Evolutionary conservation across 371 early-diverging fungal genomes (phyloP).

Genomic region (Apophysomyces trapeziformis): DNA sequence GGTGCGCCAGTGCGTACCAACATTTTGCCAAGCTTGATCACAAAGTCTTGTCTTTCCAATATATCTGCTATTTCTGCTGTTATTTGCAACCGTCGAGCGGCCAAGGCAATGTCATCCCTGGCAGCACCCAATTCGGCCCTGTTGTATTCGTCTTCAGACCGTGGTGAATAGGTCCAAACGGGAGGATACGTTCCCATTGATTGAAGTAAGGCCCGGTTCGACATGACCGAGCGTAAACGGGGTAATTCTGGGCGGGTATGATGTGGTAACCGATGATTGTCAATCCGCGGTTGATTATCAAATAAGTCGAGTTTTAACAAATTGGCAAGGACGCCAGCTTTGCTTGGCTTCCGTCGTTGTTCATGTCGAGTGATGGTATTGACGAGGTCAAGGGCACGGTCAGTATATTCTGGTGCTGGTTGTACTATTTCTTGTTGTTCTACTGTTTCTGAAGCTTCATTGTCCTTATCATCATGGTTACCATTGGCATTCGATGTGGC

Average conservation of each 20-base stretch:
- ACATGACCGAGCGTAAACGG: slow-evolving; percentile 23
- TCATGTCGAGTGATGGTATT: slow-evolving; percentile 25
- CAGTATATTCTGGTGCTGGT: slow-evolving; percentile 19
- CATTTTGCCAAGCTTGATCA: slow-evolving; percentile 69
- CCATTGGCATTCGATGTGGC: neutral
- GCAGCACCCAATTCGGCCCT: slow-evolving; percentile 31
- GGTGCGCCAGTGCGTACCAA: slow-evolving; percentile 79
- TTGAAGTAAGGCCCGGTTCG: slow-evolving; percentile 25
- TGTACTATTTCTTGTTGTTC: neutral
- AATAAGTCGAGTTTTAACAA: slow-evolving; percentile 43
- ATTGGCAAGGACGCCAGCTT: slow-evolving; percentile 53
- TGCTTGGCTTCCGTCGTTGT: slow-evolving; percentile 30
- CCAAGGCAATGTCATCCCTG: slow-evolving; percentile 20
- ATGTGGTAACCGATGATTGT: neutral
- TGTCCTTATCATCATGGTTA: neutral
- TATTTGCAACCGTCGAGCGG: slow-evolving; percentile 33
- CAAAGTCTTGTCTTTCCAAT: slow-evolving; percentile 68
- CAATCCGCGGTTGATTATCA: slow-evolving; percentile 15
- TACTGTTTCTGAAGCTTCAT: neutral
- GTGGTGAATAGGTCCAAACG: slow-evolving; percentile 16
- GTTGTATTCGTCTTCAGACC: slow-evolving; percentile 29
- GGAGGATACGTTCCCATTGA: slow-evolving; percentile 24
- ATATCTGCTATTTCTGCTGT: slow-evolving; percentile 54
- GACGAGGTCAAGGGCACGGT: slow-evolving; percentile 37
- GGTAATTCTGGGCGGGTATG: slow-evolving; percentile 16